phyloP scores from a whole-genome alignment of 768 basidiomycete genomes.

The Ramaria rubella region DNA sequence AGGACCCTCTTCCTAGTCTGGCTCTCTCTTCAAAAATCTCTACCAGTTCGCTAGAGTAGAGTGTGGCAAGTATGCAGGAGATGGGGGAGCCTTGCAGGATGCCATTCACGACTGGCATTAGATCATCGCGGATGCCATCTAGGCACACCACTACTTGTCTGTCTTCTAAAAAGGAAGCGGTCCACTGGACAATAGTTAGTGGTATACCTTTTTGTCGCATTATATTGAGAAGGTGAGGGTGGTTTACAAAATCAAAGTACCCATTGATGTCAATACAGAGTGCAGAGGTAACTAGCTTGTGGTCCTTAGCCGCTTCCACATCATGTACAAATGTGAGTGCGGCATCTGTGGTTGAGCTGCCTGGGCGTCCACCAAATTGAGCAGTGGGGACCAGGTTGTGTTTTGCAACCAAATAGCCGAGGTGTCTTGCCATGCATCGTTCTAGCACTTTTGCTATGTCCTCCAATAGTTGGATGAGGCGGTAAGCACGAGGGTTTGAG shows the following conservation, averaged over 20 bases:
- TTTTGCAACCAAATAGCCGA: slow-evolving; percentile 20
- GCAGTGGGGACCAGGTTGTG: slow-evolving; percentile 23
- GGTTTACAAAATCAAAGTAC: slow-evolving; percentile 17
- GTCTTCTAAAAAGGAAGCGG: slow-evolving; percentile 10
- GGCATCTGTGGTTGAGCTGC: slow-evolving; percentile 14
- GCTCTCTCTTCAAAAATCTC: not conserved
- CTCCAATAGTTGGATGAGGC: slow-evolving; percentile 30
- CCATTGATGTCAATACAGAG: slow-evolving; percentile 13
- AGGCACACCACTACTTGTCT: slow-evolving; percentile 9
- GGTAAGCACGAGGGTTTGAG: slow-evolving; percentile 28
- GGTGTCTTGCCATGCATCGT: slow-evolving; percentile 15
- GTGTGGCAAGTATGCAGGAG: not conserved
- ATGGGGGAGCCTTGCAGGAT: slow-evolving; percentile 13
- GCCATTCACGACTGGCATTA: no score
- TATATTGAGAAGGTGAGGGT: slow-evolving; percentile 8
- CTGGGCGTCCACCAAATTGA: slow-evolving; percentile 19
- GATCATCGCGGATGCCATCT: no score
- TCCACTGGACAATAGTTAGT: slow-evolving; percentile 11
- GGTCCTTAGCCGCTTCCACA: no score
- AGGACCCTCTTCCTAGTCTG: not conserved
- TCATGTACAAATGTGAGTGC: no score
- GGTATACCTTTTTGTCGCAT: slow-evolving; percentile 10
- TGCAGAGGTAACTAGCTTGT: no score
- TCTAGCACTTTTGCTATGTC: no score
- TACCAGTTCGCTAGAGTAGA: not conserved